These are phyloP conservation scores for Ailanthus altissimus DNA, from an alignment of 345 rosid genomes.

Conservation along the genomic window DNA sequence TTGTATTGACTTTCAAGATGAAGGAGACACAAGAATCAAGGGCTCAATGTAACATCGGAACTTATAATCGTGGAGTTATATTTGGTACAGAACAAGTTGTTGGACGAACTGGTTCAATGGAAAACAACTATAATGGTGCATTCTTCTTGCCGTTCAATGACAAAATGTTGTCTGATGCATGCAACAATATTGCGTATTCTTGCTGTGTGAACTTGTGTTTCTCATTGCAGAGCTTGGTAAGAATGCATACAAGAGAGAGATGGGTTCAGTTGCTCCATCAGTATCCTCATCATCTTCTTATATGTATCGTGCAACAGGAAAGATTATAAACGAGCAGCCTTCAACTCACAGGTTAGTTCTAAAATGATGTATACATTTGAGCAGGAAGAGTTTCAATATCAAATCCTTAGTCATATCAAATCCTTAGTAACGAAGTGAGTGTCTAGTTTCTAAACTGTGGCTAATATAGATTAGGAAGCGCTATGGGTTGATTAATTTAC, in stretches of 20 bases:
- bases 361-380: background rate
- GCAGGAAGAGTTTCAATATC: background rate
- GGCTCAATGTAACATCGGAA: conserved; percentile 22
- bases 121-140: conserved; percentile 36
- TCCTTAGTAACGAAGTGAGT: background rate
- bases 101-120: conserved; percentile 24
- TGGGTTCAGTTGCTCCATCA: conserved; percentile 25
- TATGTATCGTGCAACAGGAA: conserved; percentile 18
- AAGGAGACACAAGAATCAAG: conserved; percentile 45
- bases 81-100: conserved; percentile 27
- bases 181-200: conserved; percentile 20
- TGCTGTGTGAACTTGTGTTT: conserved; percentile 25
- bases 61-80: conserved; percentile 25
- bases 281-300: conserved; percentile 27
- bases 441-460: background rate
- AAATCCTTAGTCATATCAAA: background rate
- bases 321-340: conserved; percentile 32
- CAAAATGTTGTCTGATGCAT: conserved; percentile 17
- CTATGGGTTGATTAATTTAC: background rate
- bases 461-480: background rate
- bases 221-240: conserved; percentile 40
- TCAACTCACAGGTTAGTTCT: conserved; percentile 37
- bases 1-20: conserved; percentile 28
- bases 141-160: conserved; percentile 14
- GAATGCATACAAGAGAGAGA: conserved; percentile 35